Evolutionary conservation across 331 rosid species (phyloP).

Genomic region (Erythrophleum ivorense): DNA sequence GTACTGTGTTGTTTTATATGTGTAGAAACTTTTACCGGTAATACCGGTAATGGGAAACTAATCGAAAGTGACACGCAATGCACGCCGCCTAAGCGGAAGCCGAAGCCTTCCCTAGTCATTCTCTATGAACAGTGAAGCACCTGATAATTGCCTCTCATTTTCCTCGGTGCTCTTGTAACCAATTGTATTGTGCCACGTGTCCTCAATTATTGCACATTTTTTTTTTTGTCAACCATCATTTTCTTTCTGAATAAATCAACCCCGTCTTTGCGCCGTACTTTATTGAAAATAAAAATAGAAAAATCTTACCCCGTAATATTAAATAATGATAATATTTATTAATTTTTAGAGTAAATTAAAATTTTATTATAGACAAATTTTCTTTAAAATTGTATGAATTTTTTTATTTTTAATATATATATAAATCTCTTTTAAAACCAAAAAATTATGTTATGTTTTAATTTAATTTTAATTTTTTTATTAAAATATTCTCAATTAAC

Average conservation of each 20-base stretch:
- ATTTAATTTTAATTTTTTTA: not conserved
- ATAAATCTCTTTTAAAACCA: no score
- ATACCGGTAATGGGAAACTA: slow-evolving; percentile 33
- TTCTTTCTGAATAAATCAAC: slow-evolving; percentile 36
- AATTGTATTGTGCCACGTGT: slow-evolving; percentile 25
- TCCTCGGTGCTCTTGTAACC: not conserved
- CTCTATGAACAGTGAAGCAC: not conserved
- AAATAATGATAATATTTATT: not conserved
- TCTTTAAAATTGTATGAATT: no score
- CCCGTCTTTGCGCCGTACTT: slow-evolving; percentile 32
- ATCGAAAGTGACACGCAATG: slow-evolving; percentile 27
- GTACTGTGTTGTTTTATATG: slow-evolving; percentile 13
- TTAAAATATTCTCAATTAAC: not conserved
- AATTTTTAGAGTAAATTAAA: no score
- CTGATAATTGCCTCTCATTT: slow-evolving; percentile 21
- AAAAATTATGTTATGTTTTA: no score
- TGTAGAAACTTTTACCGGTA: slow-evolving; percentile 30
- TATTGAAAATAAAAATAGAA: slow-evolving; percentile 11
- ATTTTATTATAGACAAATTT: no score
- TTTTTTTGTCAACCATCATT: slow-evolving; percentile 33
- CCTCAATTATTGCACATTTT: slow-evolving; percentile 40
- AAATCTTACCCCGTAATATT: not conserved
- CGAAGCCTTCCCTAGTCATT: not conserved
- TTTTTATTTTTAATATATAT: no score
- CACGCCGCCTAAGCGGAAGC: slow-evolving; percentile 17